Conservation (phyloP, 345 rosid species). For the Linum tenue region DNA sequence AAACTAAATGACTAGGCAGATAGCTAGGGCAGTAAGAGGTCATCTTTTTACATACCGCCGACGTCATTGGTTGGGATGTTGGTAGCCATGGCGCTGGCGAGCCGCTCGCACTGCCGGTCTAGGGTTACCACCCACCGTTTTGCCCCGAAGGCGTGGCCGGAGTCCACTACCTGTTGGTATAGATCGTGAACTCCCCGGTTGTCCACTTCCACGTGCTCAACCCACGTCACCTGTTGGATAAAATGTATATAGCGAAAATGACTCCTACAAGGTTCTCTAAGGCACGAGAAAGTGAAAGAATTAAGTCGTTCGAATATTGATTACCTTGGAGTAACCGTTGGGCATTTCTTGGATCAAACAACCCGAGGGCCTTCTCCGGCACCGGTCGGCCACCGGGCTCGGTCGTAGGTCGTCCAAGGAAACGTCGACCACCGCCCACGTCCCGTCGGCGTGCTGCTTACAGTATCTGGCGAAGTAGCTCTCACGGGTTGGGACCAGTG, state of each 20-base stretch:
- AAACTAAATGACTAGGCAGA: background rate
- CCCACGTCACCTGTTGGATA: conserved; percentile 65
- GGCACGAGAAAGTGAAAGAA: too few relatives aligned
- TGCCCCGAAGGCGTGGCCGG: conserved; percentile 81
- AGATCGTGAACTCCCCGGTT: conserved; percentile 53
- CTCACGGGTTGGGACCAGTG: conserved; percentile 73
- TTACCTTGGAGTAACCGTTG: conserved; percentile 74
- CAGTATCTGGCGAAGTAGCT: conserved; percentile 65
- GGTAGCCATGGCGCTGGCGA: conserved; percentile 58
- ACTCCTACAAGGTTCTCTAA: too few relatives aligned
- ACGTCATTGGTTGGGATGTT: conserved; percentile 42
- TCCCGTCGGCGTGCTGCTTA: conserved; percentile 59
- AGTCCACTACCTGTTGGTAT: conserved; percentile 47
- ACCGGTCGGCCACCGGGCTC: conserved; percentile 28
- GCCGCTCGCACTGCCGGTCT: conserved; percentile 74
- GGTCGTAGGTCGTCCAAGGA: conserved; percentile 69
- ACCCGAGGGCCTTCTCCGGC: conserved; percentile 83
- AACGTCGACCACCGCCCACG: conserved; percentile 93
- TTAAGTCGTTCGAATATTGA: background rate
- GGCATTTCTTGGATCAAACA: conserved; percentile 74
- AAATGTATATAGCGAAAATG: background rate
- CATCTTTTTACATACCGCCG: conserved; percentile 29
- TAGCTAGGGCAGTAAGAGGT: background rate
- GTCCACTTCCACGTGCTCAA: conserved; percentile 86
- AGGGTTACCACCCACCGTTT: conserved; percentile 79